Evolutionary conservation across 1,139 yeast species (phyloP), one percentile per base, ranked within the genome.

Genomic region (Scheffersomyces segobiensis): DNA sequence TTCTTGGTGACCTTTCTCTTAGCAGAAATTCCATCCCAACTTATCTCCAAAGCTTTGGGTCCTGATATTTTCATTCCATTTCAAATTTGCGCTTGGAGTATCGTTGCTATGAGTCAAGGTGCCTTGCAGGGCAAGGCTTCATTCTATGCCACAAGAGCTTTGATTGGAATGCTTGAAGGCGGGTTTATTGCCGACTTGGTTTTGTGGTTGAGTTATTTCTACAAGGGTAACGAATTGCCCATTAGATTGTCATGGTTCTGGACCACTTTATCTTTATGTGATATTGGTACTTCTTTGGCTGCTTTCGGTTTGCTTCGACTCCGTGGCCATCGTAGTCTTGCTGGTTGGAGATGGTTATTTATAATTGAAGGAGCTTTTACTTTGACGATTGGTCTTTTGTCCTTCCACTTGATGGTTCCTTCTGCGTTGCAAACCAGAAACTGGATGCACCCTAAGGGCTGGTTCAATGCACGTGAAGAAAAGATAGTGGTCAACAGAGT

Each of bases 21-120:
- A 14, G 81, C 85, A 17, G 88, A 85, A 66, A 69, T 85, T 22
- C 88, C 88, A 0, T 84, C 87, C 1, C 87, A 84, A 65, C 70
- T 84, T 63, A 64, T 84, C 19, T 79, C 86, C 8, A 84, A 85
- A 64, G 76, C 73, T 56, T 57, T 84, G 46, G 88, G 88, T 6
- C 79, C 86, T 3, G 87, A 84, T 65, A 63, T 77, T 50, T 85
- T 85, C 79, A 77, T 84, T 53, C 88, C 88, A 0, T 70, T 76
- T 49, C 87, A 84, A 64, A 77, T 84, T 71, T 64, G 71, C 12
- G 58, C 73, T 2, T 85, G 88, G 88, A 80, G 86, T 52, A 57
- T 80, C n/a, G 83, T 83, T 3, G 81, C 87, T 1, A 70, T 81
- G 49, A 64, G 73, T 17, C 88, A 85, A 65, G 80, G 79, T 53